These are phyloP conservation scores for Meyerozyma guilliermondii DNA, from an alignment of 1,139 yeast species.

Conservation along the genomic window DNA sequence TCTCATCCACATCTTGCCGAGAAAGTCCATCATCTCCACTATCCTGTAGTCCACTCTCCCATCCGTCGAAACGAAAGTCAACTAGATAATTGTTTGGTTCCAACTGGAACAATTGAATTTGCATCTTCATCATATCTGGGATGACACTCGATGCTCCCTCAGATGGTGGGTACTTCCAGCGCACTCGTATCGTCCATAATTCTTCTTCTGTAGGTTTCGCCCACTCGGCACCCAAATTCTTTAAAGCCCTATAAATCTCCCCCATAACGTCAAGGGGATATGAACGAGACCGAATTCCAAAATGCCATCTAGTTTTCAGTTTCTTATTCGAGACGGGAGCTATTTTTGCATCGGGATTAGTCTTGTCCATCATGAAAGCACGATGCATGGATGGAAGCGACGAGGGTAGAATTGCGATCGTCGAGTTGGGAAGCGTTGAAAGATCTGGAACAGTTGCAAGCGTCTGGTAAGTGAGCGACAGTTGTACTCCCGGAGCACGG, in stretches of 20 bases:
- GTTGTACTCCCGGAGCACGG: constrained; percentile 39
- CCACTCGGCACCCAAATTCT: constrained; percentile 97
- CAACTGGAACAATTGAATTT: constrained; percentile 89
- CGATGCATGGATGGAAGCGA: constrained; percentile 92
- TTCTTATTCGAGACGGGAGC: constrained; percentile 77
- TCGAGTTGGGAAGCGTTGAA: constrained; percentile 50
- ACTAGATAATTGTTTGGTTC: constrained; percentile 95
- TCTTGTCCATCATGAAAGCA: constrained; percentile 77
- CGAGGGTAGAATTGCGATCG: constrained; percentile 89
- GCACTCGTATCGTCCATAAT: constrained; percentile 93
- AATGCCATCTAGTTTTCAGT: constrained; percentile 97
- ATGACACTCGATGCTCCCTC: constrained; percentile 24
- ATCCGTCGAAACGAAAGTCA: constrained; percentile 96
- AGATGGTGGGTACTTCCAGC: constrained; percentile 78
- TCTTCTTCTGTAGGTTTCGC: constrained; percentile 90
- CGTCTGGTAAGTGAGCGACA: constrained; percentile 46
- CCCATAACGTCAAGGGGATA: constrained; percentile 99
- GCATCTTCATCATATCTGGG: constrained; percentile 93
- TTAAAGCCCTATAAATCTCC: constrained; percentile 90
- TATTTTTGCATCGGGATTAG: constrained; percentile 25
- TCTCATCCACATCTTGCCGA: constrained; percentile 54
- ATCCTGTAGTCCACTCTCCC: constrained; percentile 50
- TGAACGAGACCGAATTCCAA: constrained; percentile 93
- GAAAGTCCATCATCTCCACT: constrained; percentile 17
- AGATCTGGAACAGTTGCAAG: constrained; percentile 47